Conservation (phyloP, 2,329 filamentous ascomycete genomes). For the Aspergillus texensis region DNA sequence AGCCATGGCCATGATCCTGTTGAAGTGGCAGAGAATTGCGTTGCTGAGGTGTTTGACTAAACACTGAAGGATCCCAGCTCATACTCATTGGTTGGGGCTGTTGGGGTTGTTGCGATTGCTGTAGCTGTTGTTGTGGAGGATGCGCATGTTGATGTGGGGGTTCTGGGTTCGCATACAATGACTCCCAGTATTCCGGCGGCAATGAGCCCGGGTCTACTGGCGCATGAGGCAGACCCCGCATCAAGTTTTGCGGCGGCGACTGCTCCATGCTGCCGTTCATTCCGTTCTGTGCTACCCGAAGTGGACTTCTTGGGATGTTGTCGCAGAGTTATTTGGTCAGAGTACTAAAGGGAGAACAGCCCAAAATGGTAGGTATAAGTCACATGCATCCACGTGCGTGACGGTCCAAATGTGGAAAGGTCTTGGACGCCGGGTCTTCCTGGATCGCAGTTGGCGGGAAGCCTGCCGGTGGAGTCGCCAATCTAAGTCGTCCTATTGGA, state of each 20-base stretch:
- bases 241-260: slow-evolving; percentile 31
- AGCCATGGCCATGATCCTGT: slow-evolving; percentile 33
- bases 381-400: slow-evolving; percentile 26
- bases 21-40: slow-evolving; percentile 26
- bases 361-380: slow-evolving; percentile 14
- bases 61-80: slow-evolving; percentile 41
- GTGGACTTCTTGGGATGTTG: not conserved
- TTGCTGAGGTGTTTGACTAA: slow-evolving; percentile 30
- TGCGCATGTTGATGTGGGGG: slow-evolving; percentile 31
- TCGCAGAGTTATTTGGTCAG: not conserved
- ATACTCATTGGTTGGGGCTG: slow-evolving; percentile 35
- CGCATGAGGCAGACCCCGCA: slow-evolving; percentile 32
- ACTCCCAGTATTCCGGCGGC: slow-evolving; percentile 43
- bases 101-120: slow-evolving; percentile 25
- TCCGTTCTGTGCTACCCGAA: slow-evolving; percentile 2
- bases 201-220: slow-evolving; percentile 31
- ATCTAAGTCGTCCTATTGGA: slow-evolving; percentile 15
- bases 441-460: slow-evolving; percentile 6
- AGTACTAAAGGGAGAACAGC: slow-evolving; percentile 4
- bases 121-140: slow-evolving; percentile 26
- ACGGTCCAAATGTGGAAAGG: slow-evolving; percentile 17
- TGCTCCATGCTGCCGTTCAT: slow-evolving; percentile 37
- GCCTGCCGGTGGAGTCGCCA: slow-evolving; percentile 7
- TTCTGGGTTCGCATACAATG: slow-evolving; percentile 30
- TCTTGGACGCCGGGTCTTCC: slow-evolving; percentile 1